A percentile compares a stretch with the other conserved stretches of the same genome.
These are phyloP conservation scores for Ilyonectria sp. DNA, from an alignment of 2,329 filamentous ascomycete genomes.

Conservation along the genomic window DNA sequence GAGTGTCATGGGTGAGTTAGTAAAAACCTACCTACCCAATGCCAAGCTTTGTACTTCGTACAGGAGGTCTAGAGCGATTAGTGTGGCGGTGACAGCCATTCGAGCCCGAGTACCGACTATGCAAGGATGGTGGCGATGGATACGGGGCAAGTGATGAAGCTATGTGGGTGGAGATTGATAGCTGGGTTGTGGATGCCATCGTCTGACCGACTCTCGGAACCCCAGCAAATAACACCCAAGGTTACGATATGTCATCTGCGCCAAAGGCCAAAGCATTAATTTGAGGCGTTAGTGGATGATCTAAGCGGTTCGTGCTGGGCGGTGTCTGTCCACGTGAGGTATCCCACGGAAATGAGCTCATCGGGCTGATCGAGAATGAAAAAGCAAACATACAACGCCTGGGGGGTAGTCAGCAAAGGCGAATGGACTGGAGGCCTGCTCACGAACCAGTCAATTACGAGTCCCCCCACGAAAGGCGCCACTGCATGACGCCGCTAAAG, in stretches of 20 bases:
- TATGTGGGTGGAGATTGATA: constrained; percentile 19
- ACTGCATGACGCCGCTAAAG: constrained; percentile 7
- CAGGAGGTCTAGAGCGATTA: constrained; percentile 4
- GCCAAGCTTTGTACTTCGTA: constrained; percentile 2
- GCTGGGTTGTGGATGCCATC: constrained; percentile 23
- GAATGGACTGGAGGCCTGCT: background rate
- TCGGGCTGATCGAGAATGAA: constrained; percentile 29
- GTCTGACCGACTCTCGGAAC: constrained; percentile 27
- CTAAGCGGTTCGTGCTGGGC: constrained; percentile 9
- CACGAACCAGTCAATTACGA: background rate
- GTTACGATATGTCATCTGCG: constrained; percentile 26
- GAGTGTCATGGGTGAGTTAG: background rate
- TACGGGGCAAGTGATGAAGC: constrained; percentile 16
- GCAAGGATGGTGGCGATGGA: constrained; percentile 12
- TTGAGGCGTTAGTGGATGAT: constrained; percentile 1
- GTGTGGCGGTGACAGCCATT: constrained; percentile 15
- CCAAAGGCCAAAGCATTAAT: constrained; percentile 7
- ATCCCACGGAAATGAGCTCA: constrained; percentile 20
- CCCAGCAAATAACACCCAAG: constrained; percentile 15
- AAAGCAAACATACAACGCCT: constrained; percentile 35
- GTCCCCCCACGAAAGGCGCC: constrained; percentile 15
- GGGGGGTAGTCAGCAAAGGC: background rate
- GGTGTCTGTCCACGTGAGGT: background rate
- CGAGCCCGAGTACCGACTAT: background rate
- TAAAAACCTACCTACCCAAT: background rate